Evolutionary conservation across 1,284 basidiomycete species (phyloP).

Genomic region (Melampsora occidentalis): DNA sequence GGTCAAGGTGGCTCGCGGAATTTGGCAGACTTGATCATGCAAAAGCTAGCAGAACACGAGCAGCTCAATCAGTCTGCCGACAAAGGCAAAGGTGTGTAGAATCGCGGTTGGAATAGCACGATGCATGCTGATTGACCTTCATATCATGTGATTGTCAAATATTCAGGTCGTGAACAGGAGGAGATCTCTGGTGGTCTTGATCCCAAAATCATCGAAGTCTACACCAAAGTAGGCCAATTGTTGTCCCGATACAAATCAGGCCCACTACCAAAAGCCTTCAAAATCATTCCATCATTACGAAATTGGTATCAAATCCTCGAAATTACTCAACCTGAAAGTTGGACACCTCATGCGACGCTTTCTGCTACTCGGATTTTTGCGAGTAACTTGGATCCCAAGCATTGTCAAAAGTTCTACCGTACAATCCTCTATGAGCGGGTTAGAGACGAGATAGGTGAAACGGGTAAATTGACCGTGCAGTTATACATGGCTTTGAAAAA

Average conservation of each 20-base stretch:
- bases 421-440: conserved; percentile 89
- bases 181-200: conserved; percentile 65
- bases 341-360: conserved; percentile 92
- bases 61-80: conserved; percentile 53
- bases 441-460: conserved; percentile 80
- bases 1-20: conserved; percentile 75
- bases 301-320: conserved; percentile 95
- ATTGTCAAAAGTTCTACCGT: conserved; percentile 90
- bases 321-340: conserved; percentile 83
- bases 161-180: conserved; percentile 23
- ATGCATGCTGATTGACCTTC: conserved; percentile 56
- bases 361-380: conserved; percentile 95
- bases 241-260: conserved; percentile 91
- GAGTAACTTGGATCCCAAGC: conserved; percentile 91
- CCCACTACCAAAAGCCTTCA: conserved; percentile 93
- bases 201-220: conserved; percentile 93
- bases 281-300: conserved; percentile 92
- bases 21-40: conserved; percentile 91
- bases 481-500: conserved; percentile 83
- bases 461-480: conserved; percentile 83
- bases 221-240: conserved; percentile 83
- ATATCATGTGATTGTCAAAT: background rate
- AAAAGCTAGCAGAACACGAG: conserved; percentile 71
- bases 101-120: conserved; percentile 56
- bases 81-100: conserved; percentile 51